These are phyloP conservation scores for Talaromyces sp. DNA, from an alignment of 2,329 filamentous ascomycete genomes.

Conservation along the genomic window DNA sequence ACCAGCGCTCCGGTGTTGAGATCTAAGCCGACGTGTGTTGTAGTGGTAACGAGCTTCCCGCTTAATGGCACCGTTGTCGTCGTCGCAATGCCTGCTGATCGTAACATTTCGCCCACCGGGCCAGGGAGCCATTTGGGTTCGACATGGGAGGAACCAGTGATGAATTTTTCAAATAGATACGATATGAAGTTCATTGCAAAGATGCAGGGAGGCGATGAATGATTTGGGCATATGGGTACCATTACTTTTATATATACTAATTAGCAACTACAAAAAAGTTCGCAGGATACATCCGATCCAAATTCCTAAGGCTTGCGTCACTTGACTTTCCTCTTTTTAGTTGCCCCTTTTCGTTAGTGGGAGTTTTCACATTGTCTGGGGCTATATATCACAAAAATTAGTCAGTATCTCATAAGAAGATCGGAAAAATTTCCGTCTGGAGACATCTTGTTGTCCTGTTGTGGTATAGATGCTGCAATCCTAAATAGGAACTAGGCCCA, in stretches of 20 bases:
- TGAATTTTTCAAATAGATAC: background rate
- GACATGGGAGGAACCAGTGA: background rate
- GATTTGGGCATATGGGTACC: background rate
- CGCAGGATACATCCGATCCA: too few relatives aligned
- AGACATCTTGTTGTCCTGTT: background rate
- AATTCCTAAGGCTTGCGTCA: too few relatives aligned
- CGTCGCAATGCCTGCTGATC: background rate
- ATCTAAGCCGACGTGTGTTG: slow-evolving; percentile 4
- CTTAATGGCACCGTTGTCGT: background rate
- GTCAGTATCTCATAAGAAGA: too few relatives aligned
- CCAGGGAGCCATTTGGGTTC: slow-evolving; percentile 1
- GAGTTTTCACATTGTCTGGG: too few relatives aligned
- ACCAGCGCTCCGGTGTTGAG: background rate
- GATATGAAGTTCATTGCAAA: background rate
- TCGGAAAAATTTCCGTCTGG: too few relatives aligned
- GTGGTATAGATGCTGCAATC: background rate
- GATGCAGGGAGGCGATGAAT: background rate
- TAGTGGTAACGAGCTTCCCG: background rate
- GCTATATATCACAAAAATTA: too few relatives aligned
- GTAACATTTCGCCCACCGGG: background rate
- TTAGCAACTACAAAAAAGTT: background rate
- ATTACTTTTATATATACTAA: background rate
- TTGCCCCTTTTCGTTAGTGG: too few relatives aligned
- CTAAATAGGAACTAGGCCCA: background rate
- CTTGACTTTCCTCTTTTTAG: too few relatives aligned